Evolutionary conservation across 176 grass and related monocot genomes (phyloP).

Genomic region (Calamus simplicifolius): DNA sequence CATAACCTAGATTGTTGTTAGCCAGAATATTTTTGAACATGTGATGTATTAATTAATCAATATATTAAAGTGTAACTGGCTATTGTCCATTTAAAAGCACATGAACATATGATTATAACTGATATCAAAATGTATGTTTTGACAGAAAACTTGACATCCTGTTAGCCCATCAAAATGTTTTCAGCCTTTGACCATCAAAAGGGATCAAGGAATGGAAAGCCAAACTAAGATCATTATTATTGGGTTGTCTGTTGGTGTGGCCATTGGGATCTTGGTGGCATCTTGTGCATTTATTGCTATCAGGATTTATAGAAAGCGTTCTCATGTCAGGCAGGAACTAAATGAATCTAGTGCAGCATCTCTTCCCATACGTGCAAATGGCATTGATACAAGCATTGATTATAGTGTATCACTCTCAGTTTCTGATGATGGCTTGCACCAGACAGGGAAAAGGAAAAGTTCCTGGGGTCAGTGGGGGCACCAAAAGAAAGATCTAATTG

Average conservation of each 20-base stretch:
- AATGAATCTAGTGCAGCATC: slow-evolving; percentile 28
- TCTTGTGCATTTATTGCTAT: slow-evolving; percentile 35
- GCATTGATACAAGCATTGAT: slow-evolving; percentile 27
- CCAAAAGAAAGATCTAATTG: slow-evolving; percentile 26
- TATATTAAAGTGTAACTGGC: too few species aligned
- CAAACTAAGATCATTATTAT: slow-evolving; percentile 21
- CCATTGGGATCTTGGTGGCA: slow-evolving; percentile 27
- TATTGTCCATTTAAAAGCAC: too few species aligned
- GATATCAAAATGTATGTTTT: too few species aligned
- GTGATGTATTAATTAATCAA: too few species aligned
- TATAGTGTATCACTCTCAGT: slow-evolving; percentile 70
- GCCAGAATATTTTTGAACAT: too few species aligned
- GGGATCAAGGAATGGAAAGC: slow-evolving; percentile 30
- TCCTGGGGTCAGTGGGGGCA: slow-evolving; percentile 28
- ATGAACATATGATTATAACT: too few species aligned
- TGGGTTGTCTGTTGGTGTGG: slow-evolving; percentile 39
- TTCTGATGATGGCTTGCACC: slow-evolving; percentile 30
- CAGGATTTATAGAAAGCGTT: slow-evolving; percentile 40
- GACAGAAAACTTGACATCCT: too few species aligned
- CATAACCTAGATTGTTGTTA: too few species aligned
- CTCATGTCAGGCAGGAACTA: slow-evolving; percentile 15
- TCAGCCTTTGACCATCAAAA: not conserved
- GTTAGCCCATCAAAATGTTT: slow-evolving; percentile 5
- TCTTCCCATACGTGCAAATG: slow-evolving; percentile 36
- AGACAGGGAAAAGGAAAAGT: slow-evolving; percentile 5